These are phyloP conservation scores for Acacia confusa DNA, from an alignment of 306 rosid species.

Conservation along the genomic window DNA sequence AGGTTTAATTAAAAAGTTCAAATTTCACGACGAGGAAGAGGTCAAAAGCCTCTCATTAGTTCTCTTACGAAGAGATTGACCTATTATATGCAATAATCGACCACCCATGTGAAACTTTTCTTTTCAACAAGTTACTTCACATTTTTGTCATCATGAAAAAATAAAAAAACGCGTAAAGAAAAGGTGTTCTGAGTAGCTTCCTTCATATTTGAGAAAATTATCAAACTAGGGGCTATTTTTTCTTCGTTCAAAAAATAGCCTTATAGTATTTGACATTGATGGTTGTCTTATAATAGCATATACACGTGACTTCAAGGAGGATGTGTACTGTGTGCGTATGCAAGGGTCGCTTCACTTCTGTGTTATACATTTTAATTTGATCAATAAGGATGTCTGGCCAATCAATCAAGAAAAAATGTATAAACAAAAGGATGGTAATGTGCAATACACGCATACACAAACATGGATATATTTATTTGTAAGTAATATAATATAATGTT, in stretches of 20 bases:
- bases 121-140: background rate
- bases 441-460: background rate
- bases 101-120: background rate
- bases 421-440: background rate
- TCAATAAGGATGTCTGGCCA: too few relatives aligned
- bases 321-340: background rate
- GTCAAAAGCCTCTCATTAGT: background rate
- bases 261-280: background rate
- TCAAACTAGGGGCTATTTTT: background rate
- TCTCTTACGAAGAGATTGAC: background rate
- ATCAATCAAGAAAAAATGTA: too few relatives aligned
- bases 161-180: background rate
- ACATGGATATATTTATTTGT: too few relatives aligned
- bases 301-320: background rate
- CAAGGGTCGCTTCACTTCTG: background rate
- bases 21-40: background rate
- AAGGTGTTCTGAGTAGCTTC: background rate
- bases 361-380: background rate
- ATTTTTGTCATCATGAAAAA: background rate
- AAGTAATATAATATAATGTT: too few relatives aligned
- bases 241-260: too few relatives aligned
- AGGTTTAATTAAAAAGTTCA: background rate
- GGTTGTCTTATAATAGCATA: background rate
- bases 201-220: too few relatives aligned
- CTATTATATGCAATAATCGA: background rate